Base-by-base conservation (phyloP, 306 rosid genomes). In the Malus fusca region DNA sequence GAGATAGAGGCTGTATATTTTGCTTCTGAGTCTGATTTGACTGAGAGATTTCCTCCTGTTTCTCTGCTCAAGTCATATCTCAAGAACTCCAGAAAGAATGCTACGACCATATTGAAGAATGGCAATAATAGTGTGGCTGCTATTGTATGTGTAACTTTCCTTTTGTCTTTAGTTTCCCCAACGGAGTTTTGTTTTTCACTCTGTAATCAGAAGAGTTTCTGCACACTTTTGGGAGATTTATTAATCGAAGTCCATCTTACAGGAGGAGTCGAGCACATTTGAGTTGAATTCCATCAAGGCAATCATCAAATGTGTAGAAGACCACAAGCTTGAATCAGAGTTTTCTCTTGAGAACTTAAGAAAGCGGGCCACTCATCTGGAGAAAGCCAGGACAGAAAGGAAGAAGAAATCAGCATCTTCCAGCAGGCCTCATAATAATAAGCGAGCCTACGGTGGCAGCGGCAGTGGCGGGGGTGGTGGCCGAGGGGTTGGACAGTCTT, bases 1-100 rank as follows among this genome's bases (percentile, higher is more conserved):
- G 97, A 90, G 87, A 81, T 90, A 77, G 97, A 92, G 68, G 97
- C 96, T 72, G 85, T 92, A 63, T 92, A 90, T 84, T 90, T 92
- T 92, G 91, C 96, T 85, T 87, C 88, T 17, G 97, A 92, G 79
- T 80, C 93, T 77, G 91, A 90, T 82, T 87, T 92, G 86, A 90
- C 90, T 21, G 90, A 81, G 80, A 88, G 82, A 68, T 92, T 90
- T 84, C 81, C 91, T 77, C 90, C 88, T 4, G 67, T 82, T 71
- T 30, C 84, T 80, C 80, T 92, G 79, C 89, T 92, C 68, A 87
- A 92, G 79, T 88, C 91, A 10, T 87, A 75, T 76, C 81, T 82
- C 69, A 83, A 67, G 71, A 90, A 84, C 86, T 81, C 84, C 82
- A 87, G 84, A 84, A 87, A 80, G 83, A 85, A 88, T 77, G 81